Conservation (phyloP, 2,329 filamentous ascomycete genomes). For the Cercospora sp. region DNA sequence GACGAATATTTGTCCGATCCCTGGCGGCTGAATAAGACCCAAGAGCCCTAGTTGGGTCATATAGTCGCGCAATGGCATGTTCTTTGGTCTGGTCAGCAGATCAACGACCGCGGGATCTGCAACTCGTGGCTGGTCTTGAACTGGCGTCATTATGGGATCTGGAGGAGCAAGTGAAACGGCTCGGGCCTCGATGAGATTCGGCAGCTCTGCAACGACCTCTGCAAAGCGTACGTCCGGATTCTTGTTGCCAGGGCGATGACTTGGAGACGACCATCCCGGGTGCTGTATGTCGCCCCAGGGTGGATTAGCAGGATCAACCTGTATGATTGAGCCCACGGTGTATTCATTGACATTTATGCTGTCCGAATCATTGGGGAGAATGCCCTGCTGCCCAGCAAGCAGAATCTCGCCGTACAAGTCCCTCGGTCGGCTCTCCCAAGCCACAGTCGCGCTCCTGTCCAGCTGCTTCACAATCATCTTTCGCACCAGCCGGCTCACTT, state of each 20-base stretch:
- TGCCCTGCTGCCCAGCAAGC: slow-evolving; percentile 33
- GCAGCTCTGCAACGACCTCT: slow-evolving; percentile 78
- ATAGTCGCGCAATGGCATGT: slow-evolving; percentile 78
- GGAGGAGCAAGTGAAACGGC: slow-evolving; percentile 79
- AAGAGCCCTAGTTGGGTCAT: slow-evolving; percentile 68
- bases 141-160: slow-evolving; percentile 49
- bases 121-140: slow-evolving; percentile 29
- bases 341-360: slow-evolving; percentile 28
- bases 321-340: slow-evolving; percentile 38
- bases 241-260: slow-evolving; percentile 57
- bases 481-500: slow-evolving; percentile 72
- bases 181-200: slow-evolving; percentile 87
- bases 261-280: slow-evolving; percentile 82
- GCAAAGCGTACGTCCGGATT: slow-evolving; percentile 80
- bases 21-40: slow-evolving; percentile 59
- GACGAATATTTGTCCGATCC: slow-evolving; percentile 63
- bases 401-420: slow-evolving; percentile 48
- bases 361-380: slow-evolving; percentile 27
- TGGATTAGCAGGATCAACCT: slow-evolving; percentile 49
- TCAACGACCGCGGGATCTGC: slow-evolving; percentile 57
- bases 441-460: slow-evolving; percentile 74
- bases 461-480: slow-evolving; percentile 73
- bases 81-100: slow-evolving; percentile 67
- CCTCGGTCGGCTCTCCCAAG: slow-evolving; percentile 73
- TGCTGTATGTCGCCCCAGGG: slow-evolving; percentile 85